Evolutionary conservation across 768 basidiomycete genomes (phyloP).

Genomic region (Amanita subjunquillea): DNA sequence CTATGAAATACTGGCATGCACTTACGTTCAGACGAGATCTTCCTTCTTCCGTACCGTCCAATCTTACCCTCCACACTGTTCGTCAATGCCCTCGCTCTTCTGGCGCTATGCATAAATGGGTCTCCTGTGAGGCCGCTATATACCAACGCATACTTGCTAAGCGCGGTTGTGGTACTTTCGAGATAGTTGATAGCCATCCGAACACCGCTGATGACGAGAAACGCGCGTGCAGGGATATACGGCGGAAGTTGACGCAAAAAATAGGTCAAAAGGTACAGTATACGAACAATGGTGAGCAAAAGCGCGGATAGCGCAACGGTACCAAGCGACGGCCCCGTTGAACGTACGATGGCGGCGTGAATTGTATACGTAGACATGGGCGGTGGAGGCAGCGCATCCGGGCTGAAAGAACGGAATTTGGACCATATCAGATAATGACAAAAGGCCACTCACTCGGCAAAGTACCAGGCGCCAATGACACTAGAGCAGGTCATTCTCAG

Average conservation of each 20-base stretch:
- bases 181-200: slow-evolving; percentile 43
- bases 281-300: slow-evolving; percentile 60
- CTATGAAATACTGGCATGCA: neutral
- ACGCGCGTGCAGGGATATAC: slow-evolving; percentile 36
- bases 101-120: slow-evolving; percentile 48
- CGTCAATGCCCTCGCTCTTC: slow-evolving; percentile 37
- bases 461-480: slow-evolving; percentile 91
- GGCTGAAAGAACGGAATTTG: slow-evolving; percentile 13
- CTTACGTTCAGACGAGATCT: slow-evolving; percentile 53
- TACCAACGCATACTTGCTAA: slow-evolving; percentile 52
- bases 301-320: slow-evolving; percentile 69
- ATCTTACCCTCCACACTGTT: slow-evolving; percentile 19
- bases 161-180: slow-evolving; percentile 41
- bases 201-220: slow-evolving; percentile 33
- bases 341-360: slow-evolving; percentile 67
- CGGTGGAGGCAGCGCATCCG: slow-evolving; percentile 27
- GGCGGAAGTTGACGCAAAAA: slow-evolving; percentile 45
- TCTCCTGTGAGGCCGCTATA: slow-evolving; percentile 74
- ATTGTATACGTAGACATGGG: slow-evolving; percentile 62
- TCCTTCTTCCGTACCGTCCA: slow-evolving; percentile 29
- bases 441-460: slow-evolving; percentile 35
- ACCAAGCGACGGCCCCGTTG: slow-evolving; percentile 76
- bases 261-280: slow-evolving; percentile 39
- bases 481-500: slow-evolving; percentile 69
- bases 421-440: neutral